These are phyloP conservation scores for Malassezia dermatis DNA, from an alignment of 1,284 basidiomycete genomes.

Conservation along the genomic window DNA sequence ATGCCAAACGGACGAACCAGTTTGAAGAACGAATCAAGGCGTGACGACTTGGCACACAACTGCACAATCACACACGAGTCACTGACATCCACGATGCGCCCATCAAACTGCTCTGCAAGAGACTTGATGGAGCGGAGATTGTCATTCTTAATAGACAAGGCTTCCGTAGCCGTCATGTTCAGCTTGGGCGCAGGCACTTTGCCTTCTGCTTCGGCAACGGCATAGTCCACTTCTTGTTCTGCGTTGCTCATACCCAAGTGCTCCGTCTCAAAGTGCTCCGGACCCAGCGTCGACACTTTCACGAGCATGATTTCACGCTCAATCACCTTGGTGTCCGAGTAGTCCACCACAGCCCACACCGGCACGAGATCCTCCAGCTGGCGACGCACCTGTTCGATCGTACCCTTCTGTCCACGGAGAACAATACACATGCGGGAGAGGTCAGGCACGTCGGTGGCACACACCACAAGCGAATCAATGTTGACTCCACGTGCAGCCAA, in stretches of 20 bases:
- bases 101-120: constrained; percentile 79
- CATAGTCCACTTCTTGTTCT: constrained; percentile 26
- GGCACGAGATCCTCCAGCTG: constrained; percentile 46
- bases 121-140: constrained; percentile 75
- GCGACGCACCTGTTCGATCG: constrained; percentile 71
- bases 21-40: constrained; percentile 86
- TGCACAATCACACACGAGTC: constrained; percentile 91
- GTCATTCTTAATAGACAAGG: constrained; percentile 77
- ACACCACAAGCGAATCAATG: constrained; percentile 94
- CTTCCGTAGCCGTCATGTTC: constrained; percentile 63
- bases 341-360: constrained; percentile 48
- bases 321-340: constrained; percentile 55
- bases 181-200: constrained; percentile 33
- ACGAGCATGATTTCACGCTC: constrained; percentile 76
- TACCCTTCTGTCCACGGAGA: constrained; percentile 87
- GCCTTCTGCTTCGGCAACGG: constrained; percentile 14
- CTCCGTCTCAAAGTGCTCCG: constrained; percentile 73
- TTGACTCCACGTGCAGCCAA: constrained; percentile 96
- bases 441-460: constrained; percentile 92
- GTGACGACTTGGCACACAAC: constrained; percentile 76
- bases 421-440: constrained; percentile 97
- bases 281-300: constrained; percentile 90
- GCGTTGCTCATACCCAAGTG: constrained; percentile 24
- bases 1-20: constrained; percentile 90
- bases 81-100: constrained; percentile 85